Evolutionary conservation across 1,139 yeast genomes (phyloP).

Genomic region (Groenewaldozyma auringiensis): DNA sequence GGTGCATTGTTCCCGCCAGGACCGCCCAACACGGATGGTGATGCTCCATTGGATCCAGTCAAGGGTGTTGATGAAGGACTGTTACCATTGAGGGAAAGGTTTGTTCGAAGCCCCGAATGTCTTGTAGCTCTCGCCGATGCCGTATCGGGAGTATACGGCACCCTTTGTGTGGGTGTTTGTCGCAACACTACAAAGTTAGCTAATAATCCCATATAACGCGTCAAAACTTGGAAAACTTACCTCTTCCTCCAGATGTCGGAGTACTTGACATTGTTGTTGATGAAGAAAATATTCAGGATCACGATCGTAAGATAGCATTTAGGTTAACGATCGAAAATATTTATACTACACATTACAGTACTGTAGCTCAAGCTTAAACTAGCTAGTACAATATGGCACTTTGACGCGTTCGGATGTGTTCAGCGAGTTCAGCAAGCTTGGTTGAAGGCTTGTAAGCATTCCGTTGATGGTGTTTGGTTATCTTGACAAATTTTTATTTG

Average conservation of each 20-base stretch:
- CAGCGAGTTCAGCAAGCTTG: too few species aligned
- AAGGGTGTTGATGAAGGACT: background rate
- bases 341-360: too few species aligned
- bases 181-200: conserved; percentile 9
- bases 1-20: background rate
- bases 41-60: background rate
- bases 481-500: too few species aligned
- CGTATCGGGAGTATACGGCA: conserved; percentile 9
- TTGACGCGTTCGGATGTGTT: too few species aligned
- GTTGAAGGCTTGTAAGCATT: too few species aligned
- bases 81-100: background rate
- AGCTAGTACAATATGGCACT: too few species aligned
- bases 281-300: background rate
- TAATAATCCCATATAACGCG: background rate
- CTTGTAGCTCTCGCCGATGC: conserved; percentile 7
- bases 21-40: background rate
- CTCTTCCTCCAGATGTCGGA: conserved; percentile 4
- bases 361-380: too few species aligned
- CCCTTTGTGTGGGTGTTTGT: conserved; percentile 10
- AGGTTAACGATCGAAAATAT: too few species aligned
- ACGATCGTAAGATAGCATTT: background rate
- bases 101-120: background rate
- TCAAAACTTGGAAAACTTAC: conserved; percentile 5
- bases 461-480: too few species aligned
- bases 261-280: background rate